Conservation (phyloP, 257 asterid species). For the Perilla frutescens region DNA sequence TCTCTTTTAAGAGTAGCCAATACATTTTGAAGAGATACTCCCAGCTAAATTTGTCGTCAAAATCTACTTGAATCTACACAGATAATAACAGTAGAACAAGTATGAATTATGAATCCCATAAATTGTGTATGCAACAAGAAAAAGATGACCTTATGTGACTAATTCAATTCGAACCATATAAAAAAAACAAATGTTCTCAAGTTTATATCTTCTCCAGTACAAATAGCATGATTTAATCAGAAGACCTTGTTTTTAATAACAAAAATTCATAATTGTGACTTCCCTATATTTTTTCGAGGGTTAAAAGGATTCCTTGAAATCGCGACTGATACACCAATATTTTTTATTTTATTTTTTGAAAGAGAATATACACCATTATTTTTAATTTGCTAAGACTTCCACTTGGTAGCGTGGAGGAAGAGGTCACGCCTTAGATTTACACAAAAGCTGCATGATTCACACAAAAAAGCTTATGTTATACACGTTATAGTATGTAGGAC, state of each 20-base stretch:
- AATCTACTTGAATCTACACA: slow-evolving; percentile 77
- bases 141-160: background rate
- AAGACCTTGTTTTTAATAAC: background rate
- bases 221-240: background rate
- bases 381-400: background rate
- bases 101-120: slow-evolving; percentile 1
- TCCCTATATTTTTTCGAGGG: background rate
- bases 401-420: background rate
- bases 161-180: background rate
- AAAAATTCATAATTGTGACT: background rate
- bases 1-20: slow-evolving; percentile 70
- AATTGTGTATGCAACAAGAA: slow-evolving; percentile 6
- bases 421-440: background rate
- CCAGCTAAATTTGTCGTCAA: slow-evolving; percentile 84
- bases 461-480: background rate
- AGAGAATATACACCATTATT: background rate
- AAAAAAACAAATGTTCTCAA: background rate
- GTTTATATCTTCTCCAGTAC: background rate
- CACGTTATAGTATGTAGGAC: background rate
- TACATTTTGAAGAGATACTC: slow-evolving; percentile 85
- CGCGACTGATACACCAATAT: background rate
- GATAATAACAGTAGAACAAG: slow-evolving; percentile 20
- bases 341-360: too few relatives aligned
- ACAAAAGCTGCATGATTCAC: background rate
- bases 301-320: background rate